These are phyloP conservation scores for Daldinia childiae DNA, from an alignment of 495 filamentous ascomycete genomes.

Conservation along the genomic window DNA sequence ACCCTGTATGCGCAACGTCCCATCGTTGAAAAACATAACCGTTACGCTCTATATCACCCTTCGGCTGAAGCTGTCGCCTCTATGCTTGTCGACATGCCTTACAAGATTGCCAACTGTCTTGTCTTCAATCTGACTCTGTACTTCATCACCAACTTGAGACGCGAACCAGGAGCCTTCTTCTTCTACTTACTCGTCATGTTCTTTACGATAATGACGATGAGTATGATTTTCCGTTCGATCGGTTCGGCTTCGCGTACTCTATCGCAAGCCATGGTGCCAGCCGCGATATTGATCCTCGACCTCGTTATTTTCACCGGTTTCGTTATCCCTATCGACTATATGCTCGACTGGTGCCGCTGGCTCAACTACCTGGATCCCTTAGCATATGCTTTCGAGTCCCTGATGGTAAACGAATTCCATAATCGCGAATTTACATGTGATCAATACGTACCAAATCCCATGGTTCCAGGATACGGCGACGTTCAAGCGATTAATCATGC, in stretches of 20 bases:
- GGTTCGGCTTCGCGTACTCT: constrained; percentile 81
- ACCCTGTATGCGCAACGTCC: constrained; percentile 86
- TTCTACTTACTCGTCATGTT: constrained; percentile 79
- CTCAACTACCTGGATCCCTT: constrained; percentile 88
- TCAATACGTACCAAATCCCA: constrained; percentile 65
- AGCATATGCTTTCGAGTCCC: constrained; percentile 83
- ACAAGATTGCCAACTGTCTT: constrained; percentile 62
- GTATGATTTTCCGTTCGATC: constrained; percentile 84
- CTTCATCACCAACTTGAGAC: constrained; percentile 84
- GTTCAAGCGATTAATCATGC: constrained; percentile 55
- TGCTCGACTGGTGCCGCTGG: constrained; percentile 89
- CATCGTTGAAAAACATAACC: constrained; percentile 90
- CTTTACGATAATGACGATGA: constrained; percentile 74
- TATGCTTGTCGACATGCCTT: constrained; percentile 84
- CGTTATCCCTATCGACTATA: constrained; percentile 77
- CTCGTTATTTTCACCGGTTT: constrained; percentile 93
- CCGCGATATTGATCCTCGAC: constrained; percentile 81
- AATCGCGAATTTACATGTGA: constrained; percentile 70
- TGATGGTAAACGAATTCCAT: constrained; percentile 93
- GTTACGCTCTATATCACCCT: constrained; percentile 93
- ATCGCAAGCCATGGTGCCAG: constrained; percentile 84
- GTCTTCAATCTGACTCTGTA: constrained; percentile 79
- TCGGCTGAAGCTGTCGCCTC: constrained; percentile 86
- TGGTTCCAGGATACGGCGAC: constrained; percentile 56
- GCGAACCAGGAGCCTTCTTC: constrained; percentile 84